A percentile compares a stretch with the other conserved stretches of the same genome.
Evolutionary conservation across 2,329 filamentous ascomycete genomes (phyloP).

Genomic region (Xenoacremonium recifei): DNA sequence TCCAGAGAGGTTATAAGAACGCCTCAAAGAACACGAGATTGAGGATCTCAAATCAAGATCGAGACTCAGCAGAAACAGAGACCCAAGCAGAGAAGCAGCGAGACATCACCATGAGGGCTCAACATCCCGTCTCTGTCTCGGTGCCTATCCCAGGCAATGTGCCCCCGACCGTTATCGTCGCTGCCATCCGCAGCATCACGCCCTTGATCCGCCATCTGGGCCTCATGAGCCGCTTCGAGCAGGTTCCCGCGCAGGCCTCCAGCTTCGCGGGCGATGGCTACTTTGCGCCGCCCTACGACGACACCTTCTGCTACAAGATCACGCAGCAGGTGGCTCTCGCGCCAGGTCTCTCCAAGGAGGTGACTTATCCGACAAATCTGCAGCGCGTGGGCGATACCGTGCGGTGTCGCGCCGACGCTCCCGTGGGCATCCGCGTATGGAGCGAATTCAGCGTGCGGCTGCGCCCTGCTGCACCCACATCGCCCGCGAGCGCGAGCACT

Average conservation of each 20-base stretch:
- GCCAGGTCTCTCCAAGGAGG: slow-evolving; percentile 39
- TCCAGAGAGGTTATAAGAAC: too few relatives aligned
- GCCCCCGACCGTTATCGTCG: slow-evolving; percentile 36
- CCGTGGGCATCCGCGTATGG: slow-evolving; percentile 43
- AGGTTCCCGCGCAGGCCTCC: slow-evolving; percentile 30
- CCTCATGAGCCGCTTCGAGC: slow-evolving; percentile 34
- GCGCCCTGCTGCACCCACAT: slow-evolving; percentile 22
- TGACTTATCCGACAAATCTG: slow-evolving; percentile 43
- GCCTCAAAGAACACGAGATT: not conserved
- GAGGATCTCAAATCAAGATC: not conserved
- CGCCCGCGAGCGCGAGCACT: slow-evolving; percentile 25
- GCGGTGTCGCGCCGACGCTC: slow-evolving; percentile 42
- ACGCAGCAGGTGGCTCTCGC: slow-evolving; percentile 34
- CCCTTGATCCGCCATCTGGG: slow-evolving; percentile 42
- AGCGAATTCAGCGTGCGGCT: slow-evolving; percentile 32
- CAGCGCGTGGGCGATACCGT: slow-evolving; percentile 41
- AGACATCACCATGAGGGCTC: slow-evolving; percentile 31
- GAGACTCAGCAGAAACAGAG: too few relatives aligned
- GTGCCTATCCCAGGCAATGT: slow-evolving; percentile 41
- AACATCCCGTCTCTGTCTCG: slow-evolving; percentile 34
- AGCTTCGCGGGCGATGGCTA: slow-evolving; percentile 40
- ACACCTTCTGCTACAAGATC: slow-evolving; percentile 33
- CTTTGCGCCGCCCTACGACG: slow-evolving; percentile 37
- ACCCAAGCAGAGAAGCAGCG: too few relatives aligned
- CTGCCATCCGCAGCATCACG: slow-evolving; percentile 37